Evolutionary conservation across 371 early-diverging fungal genomes (phyloP).

Genomic region (Mortierella sp.): DNA sequence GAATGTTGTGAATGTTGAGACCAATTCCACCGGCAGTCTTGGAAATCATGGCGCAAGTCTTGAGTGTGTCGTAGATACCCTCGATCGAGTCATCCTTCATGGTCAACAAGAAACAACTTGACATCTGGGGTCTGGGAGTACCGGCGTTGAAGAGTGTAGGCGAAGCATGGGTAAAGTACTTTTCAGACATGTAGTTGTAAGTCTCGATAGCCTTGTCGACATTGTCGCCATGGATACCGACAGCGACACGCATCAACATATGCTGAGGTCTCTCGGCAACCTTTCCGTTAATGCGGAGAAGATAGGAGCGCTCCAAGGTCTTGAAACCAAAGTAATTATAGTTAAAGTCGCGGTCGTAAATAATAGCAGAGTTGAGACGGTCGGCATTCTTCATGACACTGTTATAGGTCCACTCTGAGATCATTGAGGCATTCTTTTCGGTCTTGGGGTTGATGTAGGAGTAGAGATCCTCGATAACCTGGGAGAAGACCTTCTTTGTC

Average conservation of each 20-base stretch:
- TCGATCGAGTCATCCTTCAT: slow-evolving; percentile 98
- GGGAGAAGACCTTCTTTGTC: slow-evolving; percentile 93
- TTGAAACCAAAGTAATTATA: slow-evolving; percentile 99
- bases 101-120: slow-evolving; percentile 96
- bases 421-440: slow-evolving; percentile 86
- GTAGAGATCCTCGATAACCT: slow-evolving; percentile 90
- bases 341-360: slow-evolving; percentile 96
- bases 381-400: slow-evolving; percentile 85
- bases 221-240: slow-evolving; percentile 98
- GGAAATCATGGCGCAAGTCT: slow-evolving; percentile 97
- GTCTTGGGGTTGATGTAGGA: slow-evolving; percentile 92
- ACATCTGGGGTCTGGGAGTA: slow-evolving; percentile 96
- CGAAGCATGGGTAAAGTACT: slow-evolving; percentile 98
- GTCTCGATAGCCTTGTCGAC: slow-evolving; percentile 96
- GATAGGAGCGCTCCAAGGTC: slow-evolving; percentile 97
- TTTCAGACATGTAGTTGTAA: slow-evolving; percentile 95
- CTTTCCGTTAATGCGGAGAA: slow-evolving; percentile 88
- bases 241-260: slow-evolving; percentile 98
- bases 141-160: slow-evolving; percentile 99
- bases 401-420: slow-evolving; percentile 84
- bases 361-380: slow-evolving; percentile 90
- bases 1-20: slow-evolving; percentile 96
- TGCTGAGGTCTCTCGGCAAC: slow-evolving; percentile 99
- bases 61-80: slow-evolving; percentile 98
- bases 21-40: slow-evolving; percentile 99